Conservation (phyloP, 164 flowering plant genomes). For the Chimonanthus salicifolius region DNA sequence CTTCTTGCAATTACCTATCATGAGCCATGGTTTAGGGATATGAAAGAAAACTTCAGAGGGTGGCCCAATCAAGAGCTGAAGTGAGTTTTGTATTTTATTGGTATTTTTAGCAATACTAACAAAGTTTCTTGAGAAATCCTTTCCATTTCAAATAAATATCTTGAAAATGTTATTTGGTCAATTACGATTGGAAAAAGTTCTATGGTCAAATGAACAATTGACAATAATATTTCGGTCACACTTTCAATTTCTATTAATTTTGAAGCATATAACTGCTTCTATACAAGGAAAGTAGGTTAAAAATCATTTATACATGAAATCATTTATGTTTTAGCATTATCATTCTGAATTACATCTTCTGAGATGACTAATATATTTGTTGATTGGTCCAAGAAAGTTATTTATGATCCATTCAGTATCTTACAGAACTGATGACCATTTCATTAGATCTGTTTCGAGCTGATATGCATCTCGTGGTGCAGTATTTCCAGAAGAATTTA, state of each 20-base stretch:
- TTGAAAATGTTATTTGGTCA: too few relatives aligned
- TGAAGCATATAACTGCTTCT: too few relatives aligned
- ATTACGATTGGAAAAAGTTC: too few relatives aligned
- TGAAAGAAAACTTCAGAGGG: slow-evolving; percentile 54
- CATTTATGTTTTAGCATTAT: not conserved
- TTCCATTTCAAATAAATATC: too few relatives aligned
- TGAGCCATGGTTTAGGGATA: slow-evolving; percentile 77
- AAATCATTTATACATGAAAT: not conserved
- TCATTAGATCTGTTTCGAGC: not conserved
- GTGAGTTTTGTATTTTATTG: slow-evolving; percentile 36
- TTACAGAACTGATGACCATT: not conserved
- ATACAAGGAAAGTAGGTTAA: too few relatives aligned
- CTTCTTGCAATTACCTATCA: slow-evolving; percentile 39
- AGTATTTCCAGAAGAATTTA: not conserved
- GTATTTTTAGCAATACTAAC: not conserved
- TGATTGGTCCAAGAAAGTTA: not conserved
- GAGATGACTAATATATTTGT: not conserved
- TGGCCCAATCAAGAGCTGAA: slow-evolving; percentile 86
- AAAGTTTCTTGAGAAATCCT: too few relatives aligned
- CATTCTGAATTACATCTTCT: not conserved
- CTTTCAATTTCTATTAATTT: too few relatives aligned
- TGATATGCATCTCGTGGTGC: not conserved
- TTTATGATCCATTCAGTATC: not conserved
- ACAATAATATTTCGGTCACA: too few relatives aligned
- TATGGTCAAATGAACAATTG: too few relatives aligned